Evolutionary conservation across 2,329 filamentous ascomycete genomes (phyloP).

Genomic region (Diaporthe sp.): DNA sequence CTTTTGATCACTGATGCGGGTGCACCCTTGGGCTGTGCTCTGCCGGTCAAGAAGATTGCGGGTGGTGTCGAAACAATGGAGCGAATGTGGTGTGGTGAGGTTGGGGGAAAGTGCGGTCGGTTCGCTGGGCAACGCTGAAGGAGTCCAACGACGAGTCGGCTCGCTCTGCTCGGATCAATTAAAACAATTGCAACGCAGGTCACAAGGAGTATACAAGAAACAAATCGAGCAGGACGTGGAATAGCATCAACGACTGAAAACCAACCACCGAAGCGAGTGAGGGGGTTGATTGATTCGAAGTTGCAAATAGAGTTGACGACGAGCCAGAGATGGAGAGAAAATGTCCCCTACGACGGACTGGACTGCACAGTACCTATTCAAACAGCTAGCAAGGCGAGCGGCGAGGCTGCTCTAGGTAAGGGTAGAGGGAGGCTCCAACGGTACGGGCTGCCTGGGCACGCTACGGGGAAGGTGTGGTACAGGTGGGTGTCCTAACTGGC

Average conservation of each 20-base stretch:
- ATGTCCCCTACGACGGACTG: not conserved
- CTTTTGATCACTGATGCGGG: slow-evolving; percentile 14
- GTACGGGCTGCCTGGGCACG: not conserved
- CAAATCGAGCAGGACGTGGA: slow-evolving; percentile 40
- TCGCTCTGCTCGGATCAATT: slow-evolving; percentile 38
- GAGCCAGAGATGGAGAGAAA: slow-evolving; percentile 37
- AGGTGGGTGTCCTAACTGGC: slow-evolving; percentile 1
- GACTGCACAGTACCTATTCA: slow-evolving; percentile 25
- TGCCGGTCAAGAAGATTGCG: slow-evolving; percentile 36
- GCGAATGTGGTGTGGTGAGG: slow-evolving; percentile 25
- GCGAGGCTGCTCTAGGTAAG: slow-evolving; percentile 7
- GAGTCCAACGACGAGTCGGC: slow-evolving; percentile 27
- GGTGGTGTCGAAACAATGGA: not conserved
- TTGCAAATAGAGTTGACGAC: slow-evolving; percentile 23
- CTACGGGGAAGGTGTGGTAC: slow-evolving; percentile 12
- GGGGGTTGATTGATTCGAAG: slow-evolving; percentile 49
- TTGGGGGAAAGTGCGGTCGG: slow-evolving; percentile 38
- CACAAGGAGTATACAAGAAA: slow-evolving; percentile 34
- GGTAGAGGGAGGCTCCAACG: slow-evolving; percentile 15
- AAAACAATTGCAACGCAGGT: slow-evolving; percentile 12
- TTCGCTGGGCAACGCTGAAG: slow-evolving; percentile 46
- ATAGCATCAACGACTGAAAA: slow-evolving; percentile 52
- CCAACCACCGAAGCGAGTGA: slow-evolving; percentile 72
- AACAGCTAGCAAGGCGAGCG: slow-evolving; percentile 16
- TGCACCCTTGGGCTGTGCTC: slow-evolving; percentile 10